These are phyloP conservation scores for Nepenthes alata DNA, from an alignment of 179 eudicot species.

Conservation along the genomic window DNA sequence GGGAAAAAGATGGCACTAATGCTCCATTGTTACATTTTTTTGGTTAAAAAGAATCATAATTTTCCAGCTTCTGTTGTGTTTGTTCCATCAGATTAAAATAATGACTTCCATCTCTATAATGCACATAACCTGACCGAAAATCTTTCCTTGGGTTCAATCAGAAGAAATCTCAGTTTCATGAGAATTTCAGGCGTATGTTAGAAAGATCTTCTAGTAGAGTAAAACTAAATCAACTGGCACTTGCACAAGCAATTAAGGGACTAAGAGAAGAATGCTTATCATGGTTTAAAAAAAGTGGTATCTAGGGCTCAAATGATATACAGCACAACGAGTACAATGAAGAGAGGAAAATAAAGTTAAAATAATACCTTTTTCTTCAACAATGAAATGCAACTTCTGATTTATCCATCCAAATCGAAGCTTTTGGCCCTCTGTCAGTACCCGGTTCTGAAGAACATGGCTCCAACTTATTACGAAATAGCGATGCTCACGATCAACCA, in stretches of 20 bases:
- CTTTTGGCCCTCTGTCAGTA: conserved; percentile 20
- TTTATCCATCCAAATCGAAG: conserved; percentile 28
- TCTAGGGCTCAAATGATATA: not conserved
- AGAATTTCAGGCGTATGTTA: not conserved
- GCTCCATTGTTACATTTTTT: not conserved
- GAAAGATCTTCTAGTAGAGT: not conserved
- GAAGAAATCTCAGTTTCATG: not conserved
- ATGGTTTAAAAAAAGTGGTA: not conserved
- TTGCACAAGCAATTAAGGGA: not conserved
- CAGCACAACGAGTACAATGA: not conserved
- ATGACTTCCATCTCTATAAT: not conserved
- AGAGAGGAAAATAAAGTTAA: not conserved
- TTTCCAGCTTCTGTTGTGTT: not conserved
- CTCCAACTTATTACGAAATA: conserved; percentile 32
- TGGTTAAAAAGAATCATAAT: not conserved
- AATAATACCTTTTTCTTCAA: not conserved
- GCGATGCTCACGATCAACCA: conserved; percentile 24
- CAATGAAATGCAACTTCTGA: conserved; percentile 28
- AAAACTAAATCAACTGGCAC: not conserved
- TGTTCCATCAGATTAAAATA: not conserved
- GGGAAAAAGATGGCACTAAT: not conserved
- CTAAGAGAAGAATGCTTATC: no score
- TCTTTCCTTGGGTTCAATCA: not conserved
- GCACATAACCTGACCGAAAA: not conserved
- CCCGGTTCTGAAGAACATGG: conserved; percentile 19